Conservation (phyloP, 495 filamentous ascomycete genomes). For the Trichoderma virens region DNA sequence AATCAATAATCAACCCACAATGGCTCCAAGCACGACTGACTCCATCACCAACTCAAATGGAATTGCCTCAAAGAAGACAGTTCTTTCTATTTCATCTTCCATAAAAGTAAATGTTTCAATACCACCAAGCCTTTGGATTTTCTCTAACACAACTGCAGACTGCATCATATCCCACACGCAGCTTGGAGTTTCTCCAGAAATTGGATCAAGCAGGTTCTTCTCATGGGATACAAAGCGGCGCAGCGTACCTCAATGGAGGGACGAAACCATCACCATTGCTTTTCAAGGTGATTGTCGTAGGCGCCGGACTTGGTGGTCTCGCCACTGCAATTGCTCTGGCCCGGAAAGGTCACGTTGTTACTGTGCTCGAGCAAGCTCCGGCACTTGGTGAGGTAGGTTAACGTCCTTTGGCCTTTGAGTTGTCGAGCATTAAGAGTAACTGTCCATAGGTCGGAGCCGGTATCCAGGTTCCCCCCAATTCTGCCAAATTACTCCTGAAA, state of each 20-base stretch:
- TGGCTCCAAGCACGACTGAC: background rate
- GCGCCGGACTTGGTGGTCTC: constrained; percentile 53
- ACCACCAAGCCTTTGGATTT: background rate
- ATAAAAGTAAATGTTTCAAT: background rate
- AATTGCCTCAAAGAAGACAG: background rate
- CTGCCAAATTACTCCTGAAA: constrained; percentile 17
- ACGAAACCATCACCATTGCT: background rate
- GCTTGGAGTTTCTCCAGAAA: background rate
- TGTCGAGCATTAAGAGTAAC: background rate
- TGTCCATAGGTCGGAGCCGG: constrained; percentile 25
- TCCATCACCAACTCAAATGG: background rate
- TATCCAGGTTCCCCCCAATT: constrained; percentile 39
- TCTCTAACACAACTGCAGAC: background rate
- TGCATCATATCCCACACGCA: background rate
- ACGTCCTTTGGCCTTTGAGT: background rate
- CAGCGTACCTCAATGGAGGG: background rate
- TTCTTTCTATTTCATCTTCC: background rate
- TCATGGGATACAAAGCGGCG: background rate
- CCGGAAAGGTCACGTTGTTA: constrained; percentile 21
- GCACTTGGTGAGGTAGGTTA: constrained; percentile 23
- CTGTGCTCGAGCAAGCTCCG: constrained; percentile 20
- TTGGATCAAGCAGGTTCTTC: background rate
- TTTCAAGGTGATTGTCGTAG: constrained; percentile 47
- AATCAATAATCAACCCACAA: background rate
- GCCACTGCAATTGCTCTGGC: constrained; percentile 39